Evolutionary conservation across 352 stramenopile genomes (phyloP), one percentile per base, ranked within the genome.

Genomic region (Blastocystis sp.): DNA sequence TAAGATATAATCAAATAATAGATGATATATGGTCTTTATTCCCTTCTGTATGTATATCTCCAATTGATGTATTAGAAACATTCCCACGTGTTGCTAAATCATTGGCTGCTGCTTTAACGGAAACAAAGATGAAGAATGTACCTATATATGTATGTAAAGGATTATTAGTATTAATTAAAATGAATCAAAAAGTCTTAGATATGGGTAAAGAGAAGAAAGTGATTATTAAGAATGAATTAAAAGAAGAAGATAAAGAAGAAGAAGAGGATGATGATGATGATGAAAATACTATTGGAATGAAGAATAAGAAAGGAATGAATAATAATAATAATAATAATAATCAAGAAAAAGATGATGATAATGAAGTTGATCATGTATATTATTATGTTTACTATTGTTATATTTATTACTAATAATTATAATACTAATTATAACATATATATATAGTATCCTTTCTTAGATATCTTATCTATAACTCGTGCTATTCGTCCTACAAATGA

Each of bases 41-140:
- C 13, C 23, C 16, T 19, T 58, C 48, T 4, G 44, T 58, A 35
- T 58, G 48, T 18, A 39, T 58, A 10, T 58, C 23, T 6, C 19
- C 30, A 16, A 24, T 24, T 16, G 48, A 58, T 31, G 9, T 19
- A 9, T 24, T 2, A 46, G 35, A 4, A n/a, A 28, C 7, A 4
- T 58, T 9, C 48, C 48, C 1, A 13, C 21, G 10, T 58, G 25
- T 39, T 24, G 9, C 9, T 37, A 21, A 19, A 58, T 35, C 25
- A 19, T 58, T 4, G 13, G 44, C 21, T 35, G 48, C 37, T n/a
- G 48, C 48, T n/a, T 47, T 58, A 39, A 58, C 30, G 9, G 48
- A 58, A 35, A 45, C 23, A 11, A 48, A 16, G 2, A 47, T 47
- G 25, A 35, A 11, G 7, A 27, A 44, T 16, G 35, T 58, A 9